phyloP scores from a whole-genome alignment of 1,284 basidiomycete species.

The Rhizopogon parksii region DNA sequence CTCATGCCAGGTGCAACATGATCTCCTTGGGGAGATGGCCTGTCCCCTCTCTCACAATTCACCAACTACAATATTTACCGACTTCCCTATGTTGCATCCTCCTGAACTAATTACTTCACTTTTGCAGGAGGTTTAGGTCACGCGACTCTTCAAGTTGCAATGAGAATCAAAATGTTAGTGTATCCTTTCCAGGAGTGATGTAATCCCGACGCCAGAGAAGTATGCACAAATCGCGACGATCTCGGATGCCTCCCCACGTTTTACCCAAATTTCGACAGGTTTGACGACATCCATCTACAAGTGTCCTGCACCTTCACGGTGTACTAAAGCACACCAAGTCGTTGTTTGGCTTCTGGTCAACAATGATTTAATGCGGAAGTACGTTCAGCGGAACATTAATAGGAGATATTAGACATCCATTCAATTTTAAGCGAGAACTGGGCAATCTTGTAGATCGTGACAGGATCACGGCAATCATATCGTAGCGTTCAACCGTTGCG shows the following conservation, averaged over 20 bases:
- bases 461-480: not conserved
- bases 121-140: not conserved
- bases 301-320: not conserved
- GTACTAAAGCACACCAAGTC: not conserved
- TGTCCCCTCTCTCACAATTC: not conserved
- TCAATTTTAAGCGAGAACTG: not conserved
- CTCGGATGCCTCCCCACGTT: not conserved
- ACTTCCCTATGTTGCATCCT: not conserved
- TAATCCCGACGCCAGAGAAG: not conserved
- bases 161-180: not conserved
- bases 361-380: too few relatives aligned
- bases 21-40: not conserved
- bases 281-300: not conserved
- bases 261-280: not conserved
- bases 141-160: not conserved
- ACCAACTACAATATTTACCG: not conserved
- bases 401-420: not conserved
- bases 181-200: constrained; percentile 2
- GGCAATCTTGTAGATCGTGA: not conserved
- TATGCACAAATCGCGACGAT: not conserved
- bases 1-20: not conserved
- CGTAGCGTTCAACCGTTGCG: not conserved
- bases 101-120: not conserved
- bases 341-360: not conserved
- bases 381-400: not conserved